Evolutionary conservation across 2,329 filamentous ascomycete genomes (phyloP).

Genomic region (Ascochyta fabae): DNA sequence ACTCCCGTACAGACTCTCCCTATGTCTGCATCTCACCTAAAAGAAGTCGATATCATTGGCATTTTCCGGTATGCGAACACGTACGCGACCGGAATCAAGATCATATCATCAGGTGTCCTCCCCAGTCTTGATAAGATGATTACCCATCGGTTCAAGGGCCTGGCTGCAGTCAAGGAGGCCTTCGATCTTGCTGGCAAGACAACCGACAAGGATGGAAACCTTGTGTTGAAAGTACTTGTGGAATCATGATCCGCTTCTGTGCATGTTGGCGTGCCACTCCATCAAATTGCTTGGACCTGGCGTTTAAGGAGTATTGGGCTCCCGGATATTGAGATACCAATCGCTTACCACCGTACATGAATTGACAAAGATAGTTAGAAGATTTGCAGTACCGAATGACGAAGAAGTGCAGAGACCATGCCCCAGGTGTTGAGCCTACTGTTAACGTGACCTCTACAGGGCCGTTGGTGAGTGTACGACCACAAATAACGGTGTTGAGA

Average conservation of each 20-base stretch:
- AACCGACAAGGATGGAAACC: constrained; percentile 58
- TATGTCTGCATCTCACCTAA: constrained; percentile 60
- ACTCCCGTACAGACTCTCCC: constrained; percentile 62
- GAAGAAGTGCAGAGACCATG: background rate
- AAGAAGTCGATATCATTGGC: constrained; percentile 64
- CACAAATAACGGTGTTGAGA: background rate
- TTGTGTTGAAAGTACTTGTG: constrained; percentile 60
- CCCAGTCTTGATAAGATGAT: constrained; percentile 59
- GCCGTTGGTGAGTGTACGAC: background rate
- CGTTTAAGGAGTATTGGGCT: constrained; percentile 1
- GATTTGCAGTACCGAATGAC: background rate
- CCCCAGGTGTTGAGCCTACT: background rate
- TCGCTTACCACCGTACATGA: constrained; percentile 7
- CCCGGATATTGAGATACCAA: constrained; percentile 9
- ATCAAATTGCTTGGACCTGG: background rate
- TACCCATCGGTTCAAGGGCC: constrained; percentile 58
- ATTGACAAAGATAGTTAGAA: background rate
- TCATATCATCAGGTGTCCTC: constrained; percentile 59
- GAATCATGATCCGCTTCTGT: constrained; percentile 29
- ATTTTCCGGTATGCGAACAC: constrained; percentile 63
- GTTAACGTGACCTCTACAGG: background rate
- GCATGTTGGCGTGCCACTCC: background rate
- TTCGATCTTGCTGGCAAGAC: constrained; percentile 60
- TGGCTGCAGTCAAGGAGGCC: constrained; percentile 58
- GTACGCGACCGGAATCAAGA: constrained; percentile 61